phyloP scores from a whole-genome alignment of 1,139 yeast species.

The Entelexis sorbosivorans region DNA sequence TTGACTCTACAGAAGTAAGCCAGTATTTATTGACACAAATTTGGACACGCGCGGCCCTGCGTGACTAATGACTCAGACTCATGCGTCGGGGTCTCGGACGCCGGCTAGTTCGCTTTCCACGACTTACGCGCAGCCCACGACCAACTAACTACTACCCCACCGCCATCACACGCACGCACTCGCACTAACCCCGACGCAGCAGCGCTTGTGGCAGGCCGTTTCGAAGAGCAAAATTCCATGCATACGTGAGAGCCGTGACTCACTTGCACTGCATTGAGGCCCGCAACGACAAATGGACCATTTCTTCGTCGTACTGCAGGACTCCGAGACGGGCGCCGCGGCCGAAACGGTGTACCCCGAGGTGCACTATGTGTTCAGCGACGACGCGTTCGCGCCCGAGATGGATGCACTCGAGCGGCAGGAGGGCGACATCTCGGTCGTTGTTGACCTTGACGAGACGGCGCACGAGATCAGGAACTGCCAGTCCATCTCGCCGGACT shows the following conservation, averaged over 20 bases:
- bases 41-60: not conserved
- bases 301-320: slow-evolving; percentile 22
- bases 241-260: not conserved
- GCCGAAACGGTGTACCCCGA: slow-evolving; percentile 28
- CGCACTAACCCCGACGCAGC: too few relatives aligned
- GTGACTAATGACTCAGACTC: too few relatives aligned
- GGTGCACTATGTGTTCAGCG: slow-evolving; percentile 32
- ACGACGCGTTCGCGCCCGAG: slow-evolving; percentile 32
- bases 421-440: slow-evolving; percentile 28
- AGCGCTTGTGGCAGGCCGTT: too few relatives aligned
- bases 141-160: too few relatives aligned
- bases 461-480: slow-evolving; percentile 27
- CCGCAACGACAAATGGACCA: slow-evolving; percentile 2
- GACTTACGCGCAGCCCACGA: too few relatives aligned
- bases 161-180: too few relatives aligned
- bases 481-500: slow-evolving; percentile 31
- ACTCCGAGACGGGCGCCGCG: slow-evolving; percentile 9
- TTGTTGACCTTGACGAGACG: slow-evolving; percentile 32
- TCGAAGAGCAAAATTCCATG: too few relatives aligned
- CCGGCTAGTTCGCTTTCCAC: too few relatives aligned
- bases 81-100: too few relatives aligned
- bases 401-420: slow-evolving; percentile 29
- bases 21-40: not conserved
- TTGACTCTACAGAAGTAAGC: not conserved
- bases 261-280: not conserved